phyloP scores from a whole-genome alignment of 2,329 filamentous ascomycete species.

The Emericellopsis atlantica region DNA sequence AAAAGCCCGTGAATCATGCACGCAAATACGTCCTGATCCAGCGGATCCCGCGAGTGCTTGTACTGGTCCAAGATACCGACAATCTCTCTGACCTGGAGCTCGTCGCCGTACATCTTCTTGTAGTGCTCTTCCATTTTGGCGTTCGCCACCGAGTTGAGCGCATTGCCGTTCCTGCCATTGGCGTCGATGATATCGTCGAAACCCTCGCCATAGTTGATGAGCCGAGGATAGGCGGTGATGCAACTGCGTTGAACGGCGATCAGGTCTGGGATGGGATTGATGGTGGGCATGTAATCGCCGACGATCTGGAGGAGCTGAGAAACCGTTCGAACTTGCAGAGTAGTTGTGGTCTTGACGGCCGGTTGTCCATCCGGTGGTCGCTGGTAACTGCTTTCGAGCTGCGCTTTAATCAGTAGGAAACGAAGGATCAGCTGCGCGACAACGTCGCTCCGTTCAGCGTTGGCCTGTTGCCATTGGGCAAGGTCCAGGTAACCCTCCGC shows the following conservation, averaged over 20 bases:
- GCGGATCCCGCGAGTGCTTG: slow-evolving; percentile 72
- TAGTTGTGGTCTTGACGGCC: slow-evolving; percentile 49
- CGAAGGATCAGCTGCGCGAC: slow-evolving; percentile 63
- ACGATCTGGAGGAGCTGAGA: slow-evolving; percentile 69
- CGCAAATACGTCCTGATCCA: slow-evolving; percentile 89
- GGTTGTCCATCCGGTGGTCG: slow-evolving; percentile 52
- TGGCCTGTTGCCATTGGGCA: slow-evolving; percentile 65
- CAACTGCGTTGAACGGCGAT: slow-evolving; percentile 75
- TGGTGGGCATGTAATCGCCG: slow-evolving; percentile 52
- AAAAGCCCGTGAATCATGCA: slow-evolving; percentile 98
- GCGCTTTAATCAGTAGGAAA: slow-evolving; percentile 75
- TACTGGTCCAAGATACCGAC: slow-evolving; percentile 75
- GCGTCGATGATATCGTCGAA: slow-evolving; percentile 84
- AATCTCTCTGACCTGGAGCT: slow-evolving; percentile 75
- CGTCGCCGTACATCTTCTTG: slow-evolving; percentile 93
- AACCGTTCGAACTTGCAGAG: slow-evolving; percentile 75
- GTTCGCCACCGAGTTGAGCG: slow-evolving; percentile 66
- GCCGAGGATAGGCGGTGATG: slow-evolving; percentile 80
- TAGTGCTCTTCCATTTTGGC: slow-evolving; percentile 95
- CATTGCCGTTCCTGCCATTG: slow-evolving; percentile 73
- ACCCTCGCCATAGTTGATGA: slow-evolving; percentile 94
- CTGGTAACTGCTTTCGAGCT: slow-evolving; percentile 65
- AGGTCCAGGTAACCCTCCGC: slow-evolving; percentile 71
- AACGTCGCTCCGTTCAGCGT: slow-evolving; percentile 51
- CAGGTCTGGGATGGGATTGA: slow-evolving; percentile 47